phyloP scores from a whole-genome alignment of 1,284 basidiomycete genomes.

The Irpex lacteus region DNA sequence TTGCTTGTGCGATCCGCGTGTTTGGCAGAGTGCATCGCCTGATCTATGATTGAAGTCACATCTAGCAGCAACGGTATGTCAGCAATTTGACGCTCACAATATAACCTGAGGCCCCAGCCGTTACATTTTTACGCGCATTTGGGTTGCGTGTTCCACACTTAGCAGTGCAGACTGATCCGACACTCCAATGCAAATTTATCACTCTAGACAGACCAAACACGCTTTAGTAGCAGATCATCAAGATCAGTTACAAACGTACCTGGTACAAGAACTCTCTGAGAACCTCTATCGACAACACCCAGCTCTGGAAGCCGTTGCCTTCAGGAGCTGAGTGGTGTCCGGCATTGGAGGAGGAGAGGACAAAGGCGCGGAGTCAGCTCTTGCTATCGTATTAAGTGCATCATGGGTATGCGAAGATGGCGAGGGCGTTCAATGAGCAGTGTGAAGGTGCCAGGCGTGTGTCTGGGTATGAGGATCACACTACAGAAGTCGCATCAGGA shows the following conservation, averaged over 20 bases:
- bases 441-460: constrained; percentile 24
- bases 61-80: too few species aligned
- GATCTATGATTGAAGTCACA: too few species aligned
- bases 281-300: constrained; percentile 74
- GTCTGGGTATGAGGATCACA: constrained; percentile 44
- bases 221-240: not conserved
- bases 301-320: constrained; percentile 70
- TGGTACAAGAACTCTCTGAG: constrained; percentile 75
- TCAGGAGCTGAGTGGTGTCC: constrained; percentile 41
- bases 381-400: constrained; percentile 79
- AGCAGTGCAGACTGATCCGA: too few species aligned
- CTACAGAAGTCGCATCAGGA: constrained; percentile 25
- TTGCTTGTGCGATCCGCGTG: too few species aligned
- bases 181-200: constrained; percentile 77
- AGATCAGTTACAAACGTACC: constrained; percentile 35
- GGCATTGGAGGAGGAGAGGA: constrained; percentile 26
- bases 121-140: too few species aligned
- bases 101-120: too few species aligned
- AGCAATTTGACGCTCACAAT: too few species aligned
- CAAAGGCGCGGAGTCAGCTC: constrained; percentile 54
- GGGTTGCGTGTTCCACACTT: too few species aligned
- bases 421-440: constrained; percentile 56
- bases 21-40: too few species aligned
- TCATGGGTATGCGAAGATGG: constrained; percentile 73
- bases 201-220: constrained; percentile 39